Evolutionary conservation across 2,329 filamentous ascomycete genomes (phyloP), one percentile per base, ranked within the genome.

Genomic region (Monosporascus sp.): DNA sequence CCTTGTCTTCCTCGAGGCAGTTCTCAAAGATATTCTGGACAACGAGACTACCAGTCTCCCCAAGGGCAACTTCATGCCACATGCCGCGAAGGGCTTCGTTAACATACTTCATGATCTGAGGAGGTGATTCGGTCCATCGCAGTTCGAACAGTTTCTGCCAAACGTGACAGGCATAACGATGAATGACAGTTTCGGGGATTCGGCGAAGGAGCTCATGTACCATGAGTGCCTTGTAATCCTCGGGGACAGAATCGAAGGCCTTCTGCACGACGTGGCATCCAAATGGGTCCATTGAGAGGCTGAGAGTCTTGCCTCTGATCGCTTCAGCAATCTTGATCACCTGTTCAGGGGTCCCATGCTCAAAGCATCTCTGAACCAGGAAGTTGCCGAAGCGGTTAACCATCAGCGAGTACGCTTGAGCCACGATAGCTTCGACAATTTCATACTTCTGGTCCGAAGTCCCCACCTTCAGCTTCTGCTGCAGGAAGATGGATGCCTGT

Each of bases 11-110:
- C 67, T 99, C 95, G 31, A 97, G 82, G 65, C 94, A 99, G 66
- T 99, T 99, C 75, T 99, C 94, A 70, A 99, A 99, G 67, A 99
- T 99, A 70, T 99, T 99, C 72, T 99, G 94, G 48, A 99, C 95
- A 46, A 99, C 94, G 63, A 99, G 79, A 70, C 94, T 99, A 55
- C 94, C 94, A 11, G 95, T 99, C 76, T 99, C 94, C 37, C 94
- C 94, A 50, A 97, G 77, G 22, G 95, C 95, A 58, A 99, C 94
- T 66, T 99, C 93, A 66, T 97, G 92, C 94, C 94, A 99, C 91
- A 97, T 97, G 55, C 93, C 93, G 54, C 84, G 83, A 51, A 99
- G 81, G 55, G 94, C 89, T 63, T 97, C 91, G 65, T 99, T 99
- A 72, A 99, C 95, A 65, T 90, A 96, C 65, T 89, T 89, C 94